phyloP scores from a whole-genome alignment of 306 rosid genomes.

The Comarum palustre region DNA sequence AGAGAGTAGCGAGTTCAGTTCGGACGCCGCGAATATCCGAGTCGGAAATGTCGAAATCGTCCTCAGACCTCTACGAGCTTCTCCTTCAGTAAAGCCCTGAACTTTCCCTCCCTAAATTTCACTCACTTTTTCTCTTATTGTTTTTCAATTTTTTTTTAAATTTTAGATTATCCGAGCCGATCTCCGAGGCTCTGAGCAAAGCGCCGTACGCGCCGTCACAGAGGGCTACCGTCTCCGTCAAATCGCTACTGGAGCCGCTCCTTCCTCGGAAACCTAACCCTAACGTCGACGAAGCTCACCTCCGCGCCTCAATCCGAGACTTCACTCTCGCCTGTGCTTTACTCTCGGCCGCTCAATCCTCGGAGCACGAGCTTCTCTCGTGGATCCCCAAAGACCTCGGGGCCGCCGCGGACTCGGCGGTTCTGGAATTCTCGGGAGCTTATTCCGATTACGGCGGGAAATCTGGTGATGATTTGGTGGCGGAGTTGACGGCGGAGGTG shows the following conservation, averaged over 20 bases:
- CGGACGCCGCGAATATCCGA: neutral
- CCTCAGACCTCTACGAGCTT: conserved; percentile 39
- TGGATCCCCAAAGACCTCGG: conserved; percentile 68
- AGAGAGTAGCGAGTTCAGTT: neutral
- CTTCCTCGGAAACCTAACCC: conserved; percentile 38
- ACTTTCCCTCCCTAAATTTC: neutral
- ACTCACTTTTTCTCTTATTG: neutral
- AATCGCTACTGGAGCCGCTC: conserved; percentile 58
- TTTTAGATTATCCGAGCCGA: conserved; percentile 53
- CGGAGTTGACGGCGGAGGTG: conserved; percentile 64
- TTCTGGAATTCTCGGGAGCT: conserved; percentile 43
- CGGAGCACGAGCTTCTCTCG: conserved; percentile 50
- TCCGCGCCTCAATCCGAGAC: conserved; percentile 45
- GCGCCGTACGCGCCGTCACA: conserved; percentile 40
- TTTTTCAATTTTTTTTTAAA: neutral
- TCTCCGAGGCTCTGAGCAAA: conserved; percentile 37
- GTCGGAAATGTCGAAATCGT: conserved; percentile 48
- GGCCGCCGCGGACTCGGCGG: conserved; percentile 40
- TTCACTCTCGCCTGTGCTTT: conserved; percentile 70
- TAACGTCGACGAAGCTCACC: conserved; percentile 22
- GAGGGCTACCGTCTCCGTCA: conserved; percentile 45
- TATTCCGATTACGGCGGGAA: conserved; percentile 32
- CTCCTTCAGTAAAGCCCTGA: conserved; percentile 41
- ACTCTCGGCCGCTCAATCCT: conserved; percentile 50
- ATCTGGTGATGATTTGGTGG: conserved; percentile 47